Base-by-base conservation (phyloP, 495 filamentous ascomycete genomes). In the Talaromyces thailandensis region DNA sequence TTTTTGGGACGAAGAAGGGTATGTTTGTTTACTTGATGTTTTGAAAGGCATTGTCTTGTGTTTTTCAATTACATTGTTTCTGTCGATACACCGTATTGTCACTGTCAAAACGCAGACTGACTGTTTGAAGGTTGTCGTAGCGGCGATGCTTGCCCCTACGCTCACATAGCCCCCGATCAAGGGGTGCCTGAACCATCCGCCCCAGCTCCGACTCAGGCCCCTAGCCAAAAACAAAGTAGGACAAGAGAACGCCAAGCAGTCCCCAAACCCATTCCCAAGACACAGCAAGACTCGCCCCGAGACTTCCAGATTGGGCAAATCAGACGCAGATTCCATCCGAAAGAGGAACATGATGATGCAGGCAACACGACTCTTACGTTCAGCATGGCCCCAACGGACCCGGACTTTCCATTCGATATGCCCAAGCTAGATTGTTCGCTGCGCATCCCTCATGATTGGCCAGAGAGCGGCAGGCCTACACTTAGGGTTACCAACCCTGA, bases 401-500 rank as follows among this genome's bases (percentile, higher is more conserved):
- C 91, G 0, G 91, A 95, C 68, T 93, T 93, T 64, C 87, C 91
- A 5, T 95, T 89, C 63, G 88, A 92, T 23, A 74, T 95, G 63
- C 82, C 86, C 11, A 77, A 78, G 23, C 75, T 95, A n/a, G 77
- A 88, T 61, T 92, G 91, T 68, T 76, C 83, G 2, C 76, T 96
- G n/a, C 80, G 75, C 58, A 81, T 96, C 7, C 90, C 92, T 1
- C 62, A 52, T 61, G 57, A 60, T 45, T 60, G 57, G 57, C 58
- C 0, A 2, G 60, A 56, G 3, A 66, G 67, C 16, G 75, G 67
- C 11, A 73, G 75, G 16, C 87, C 91, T 2, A 73, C 72, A 35
- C 75, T 96, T 23, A 75, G 73, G 24, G 85, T 96, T 51, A 84
- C 77, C 58, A 96, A 96, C 68, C 76, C 81, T 64, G 85, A 92